phyloP scores from a whole-genome alignment of 495 filamentous ascomycete species.

The Daldinia concentrica region DNA sequence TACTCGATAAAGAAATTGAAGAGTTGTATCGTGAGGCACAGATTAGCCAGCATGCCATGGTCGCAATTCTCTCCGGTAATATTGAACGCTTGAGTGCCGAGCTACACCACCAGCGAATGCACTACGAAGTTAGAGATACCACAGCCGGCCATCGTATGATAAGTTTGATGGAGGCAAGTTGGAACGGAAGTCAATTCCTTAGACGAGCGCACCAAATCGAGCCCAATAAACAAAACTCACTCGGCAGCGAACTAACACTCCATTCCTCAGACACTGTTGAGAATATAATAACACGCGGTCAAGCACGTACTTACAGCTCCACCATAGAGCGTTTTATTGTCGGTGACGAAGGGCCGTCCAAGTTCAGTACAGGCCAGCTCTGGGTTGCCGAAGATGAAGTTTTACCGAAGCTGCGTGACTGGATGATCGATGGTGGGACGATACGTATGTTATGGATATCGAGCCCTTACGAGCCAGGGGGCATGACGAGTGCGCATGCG shows the following conservation, averaged over 20 bases:
- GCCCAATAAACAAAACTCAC: neutral
- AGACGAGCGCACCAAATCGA: neutral
- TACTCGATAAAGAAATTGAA: constrained; percentile 8
- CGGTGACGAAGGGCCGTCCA: constrained; percentile 4
- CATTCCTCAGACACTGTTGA: neutral
- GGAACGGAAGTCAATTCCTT: neutral
- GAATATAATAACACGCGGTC: neutral
- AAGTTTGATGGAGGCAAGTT: constrained; percentile 12
- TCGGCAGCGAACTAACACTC: neutral
- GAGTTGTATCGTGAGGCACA: constrained; percentile 17
- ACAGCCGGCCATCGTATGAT: neutral
- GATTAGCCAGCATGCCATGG: constrained; percentile 9
- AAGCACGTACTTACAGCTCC: constrained; percentile 1
- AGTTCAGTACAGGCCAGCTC: constrained; percentile 2
- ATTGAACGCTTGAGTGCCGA: constrained; percentile 5
- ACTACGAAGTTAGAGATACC: neutral
- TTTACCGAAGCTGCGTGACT: neutral
- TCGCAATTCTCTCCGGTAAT: constrained; percentile 1
- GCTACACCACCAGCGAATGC: neutral
- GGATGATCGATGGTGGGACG: neutral
- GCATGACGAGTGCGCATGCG: constrained; percentile 13
- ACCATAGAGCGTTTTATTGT: constrained; percentile 1
- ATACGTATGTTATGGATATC: constrained; percentile 15
- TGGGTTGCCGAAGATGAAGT: constrained; percentile 18
- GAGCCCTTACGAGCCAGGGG: constrained; percentile 8